These are phyloP conservation scores for Arabis hirsuta DNA, from an alignment of 345 rosid species.

Conservation along the genomic window DNA sequence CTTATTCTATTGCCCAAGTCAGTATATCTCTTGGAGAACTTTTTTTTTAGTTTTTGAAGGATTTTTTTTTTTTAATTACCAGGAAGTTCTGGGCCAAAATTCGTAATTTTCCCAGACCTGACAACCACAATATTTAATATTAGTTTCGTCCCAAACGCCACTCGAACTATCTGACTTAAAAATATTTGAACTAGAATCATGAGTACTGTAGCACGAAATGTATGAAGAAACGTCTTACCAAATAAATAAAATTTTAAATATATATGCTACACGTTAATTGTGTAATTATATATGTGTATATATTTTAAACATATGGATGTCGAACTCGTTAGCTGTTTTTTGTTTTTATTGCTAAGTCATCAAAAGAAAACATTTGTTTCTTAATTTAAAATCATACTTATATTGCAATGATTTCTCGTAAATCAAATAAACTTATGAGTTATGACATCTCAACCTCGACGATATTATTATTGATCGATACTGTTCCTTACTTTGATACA, in stretches of 20 bases:
- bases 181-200: background rate
- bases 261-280: background rate
- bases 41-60: too few relatives aligned
- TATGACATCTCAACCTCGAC: slow-evolving; percentile 28
- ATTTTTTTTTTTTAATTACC: too few relatives aligned
- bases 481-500: too few relatives aligned
- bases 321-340: background rate
- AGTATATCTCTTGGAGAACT: too few relatives aligned
- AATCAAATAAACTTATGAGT: slow-evolving; percentile 1
- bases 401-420: background rate
- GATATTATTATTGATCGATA: background rate
- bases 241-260: background rate
- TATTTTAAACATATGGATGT: background rate
- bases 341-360: slow-evolving; percentile 5
- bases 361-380: too few relatives aligned
- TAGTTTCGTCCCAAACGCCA: too few relatives aligned
- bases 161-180: background rate
- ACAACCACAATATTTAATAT: too few relatives aligned
- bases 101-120: too few relatives aligned
- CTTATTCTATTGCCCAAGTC: too few relatives aligned
- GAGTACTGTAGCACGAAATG: slow-evolving; percentile 15
- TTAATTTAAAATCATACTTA: too few relatives aligned
- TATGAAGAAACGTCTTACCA: slow-evolving; percentile 14
- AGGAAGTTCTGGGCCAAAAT: too few relatives aligned
- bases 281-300: background rate